Base-by-base conservation (phyloP, 805 yeast species). In the Saccharomycopsis sp. region DNA sequence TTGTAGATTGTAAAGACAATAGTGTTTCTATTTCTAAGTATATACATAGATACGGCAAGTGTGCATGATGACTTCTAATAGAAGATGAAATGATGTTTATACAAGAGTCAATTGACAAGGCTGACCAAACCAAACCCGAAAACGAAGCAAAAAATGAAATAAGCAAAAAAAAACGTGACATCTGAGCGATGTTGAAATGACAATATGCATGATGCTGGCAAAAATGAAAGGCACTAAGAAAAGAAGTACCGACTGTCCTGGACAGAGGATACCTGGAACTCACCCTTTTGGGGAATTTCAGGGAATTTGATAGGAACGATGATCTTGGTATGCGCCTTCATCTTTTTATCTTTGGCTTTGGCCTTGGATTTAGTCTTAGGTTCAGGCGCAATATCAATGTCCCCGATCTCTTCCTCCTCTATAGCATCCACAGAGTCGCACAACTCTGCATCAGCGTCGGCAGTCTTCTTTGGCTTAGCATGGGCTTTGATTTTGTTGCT, bases 181-280 rank as follows among this genome's bases (percentile, higher is more conserved):
- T n/a, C n/a, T n/a, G n/a, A n/a, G n/a, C n/a, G n/a, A n/a, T n/a
- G n/a, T n/a, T n/a, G n/a, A n/a, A n/a, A n/a, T n/a, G n/a, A n/a
- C n/a, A n/a, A n/a, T n/a, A n/a, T n/a, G n/a, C n/a, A n/a, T n/a
- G n/a, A n/a, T n/a, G n/a, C n/a, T n/a, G n/a, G n/a, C n/a, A n/a
- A n/a, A n/a, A n/a, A n/a, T n/a, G n/a, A n/a, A n/a, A n/a, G n/a
- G n/a, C n/a, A n/a, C n/a, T n/a, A n/a, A n/a, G n/a, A n/a, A 68
- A 93, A 93, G 78, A 93, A 93, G 71, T 93, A 93, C 35, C 78
- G 78, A 62, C 97, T 89, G 54, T 84, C 81, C 67, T 79, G 78
- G 50, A 92, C 86, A 59, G 79, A 80, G 47, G 75, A 72, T 42
- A 93, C 96, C 67, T 93, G 96, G 65, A 93, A 89, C 17, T 83